Evolutionary conservation across 2,329 filamentous ascomycete species (phyloP), one percentile per base, ranked within the genome.

Genomic region (Arthrobotrys conoides): DNA sequence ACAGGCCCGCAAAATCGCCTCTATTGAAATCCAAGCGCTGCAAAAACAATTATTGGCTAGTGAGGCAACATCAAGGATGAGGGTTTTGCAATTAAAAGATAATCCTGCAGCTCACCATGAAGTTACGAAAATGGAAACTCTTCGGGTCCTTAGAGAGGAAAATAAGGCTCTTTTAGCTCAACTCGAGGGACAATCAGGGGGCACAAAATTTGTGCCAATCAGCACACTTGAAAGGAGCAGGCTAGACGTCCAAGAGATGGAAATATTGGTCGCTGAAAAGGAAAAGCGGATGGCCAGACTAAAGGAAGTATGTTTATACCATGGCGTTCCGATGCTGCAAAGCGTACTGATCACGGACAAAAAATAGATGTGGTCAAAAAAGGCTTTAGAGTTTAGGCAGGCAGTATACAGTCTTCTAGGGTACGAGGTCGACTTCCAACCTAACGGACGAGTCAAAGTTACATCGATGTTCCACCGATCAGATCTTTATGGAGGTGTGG

Each of bases 381-480:
- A 98, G 84, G 94, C 92, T 0, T 90, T 92, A 82, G 96, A 99
- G 85, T 98, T 99, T 86, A 93, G 96, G 63, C 94, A 98, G 85
- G 93, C 94, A 36, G 94, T 99, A 75, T 94, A 94, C 80, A 93
- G 91, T 20, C 91, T 97, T 0, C 88, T 99, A 0, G 96, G 96
- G 0, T 99, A 94, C 92, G 95, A 95, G 67, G 90, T 98, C 12
- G 94, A 96, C 36, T 98, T 99, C 84, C 91, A 97, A 84, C 94
- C 94, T n/a, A 97, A 97, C 84, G 96, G 96, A 49, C 95, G 97
- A 82, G 96, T 97, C 85, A 91, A 93, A 36, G 93, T 97, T 22
- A 96, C 95, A 69, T 92, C 89, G 76, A 92, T 95, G 81, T 96
- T 95, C 83, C 92, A 92, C 83, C 91, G 70, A 65, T 36, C 81